These are phyloP conservation scores for Podosphaera aphanis DNA, from an alignment of 2,329 filamentous ascomycete species.

Conservation along the genomic window DNA sequence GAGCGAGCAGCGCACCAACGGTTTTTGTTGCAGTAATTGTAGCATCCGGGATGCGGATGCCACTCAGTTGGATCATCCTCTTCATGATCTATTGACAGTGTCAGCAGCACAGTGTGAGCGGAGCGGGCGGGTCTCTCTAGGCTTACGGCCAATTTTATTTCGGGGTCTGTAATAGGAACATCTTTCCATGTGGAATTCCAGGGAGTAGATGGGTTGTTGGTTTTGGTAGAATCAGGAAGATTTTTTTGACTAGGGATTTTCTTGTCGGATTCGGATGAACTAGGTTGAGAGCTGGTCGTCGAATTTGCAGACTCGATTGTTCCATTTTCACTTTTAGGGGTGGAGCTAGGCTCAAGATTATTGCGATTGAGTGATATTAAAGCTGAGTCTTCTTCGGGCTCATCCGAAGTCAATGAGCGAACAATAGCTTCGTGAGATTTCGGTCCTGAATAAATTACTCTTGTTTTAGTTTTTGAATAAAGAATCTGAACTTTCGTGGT, in stretches of 20 bases:
- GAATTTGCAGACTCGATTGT: slow-evolving; percentile 7
- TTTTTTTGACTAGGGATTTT: not conserved
- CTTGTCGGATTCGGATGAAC: slow-evolving; percentile 6
- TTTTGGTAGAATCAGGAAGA: too few species aligned
- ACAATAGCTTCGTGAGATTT: slow-evolving; percentile 4
- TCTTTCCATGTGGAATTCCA: slow-evolving; percentile 35
- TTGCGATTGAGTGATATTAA: slow-evolving; percentile 5
- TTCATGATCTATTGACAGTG: slow-evolving; percentile 42
- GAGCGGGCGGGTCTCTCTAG: not conserved
- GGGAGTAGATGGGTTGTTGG: slow-evolving; percentile 15
- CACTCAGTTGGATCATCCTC: slow-evolving; percentile 60
- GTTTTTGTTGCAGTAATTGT: slow-evolving; percentile 33
- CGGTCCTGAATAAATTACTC: slow-evolving; percentile 8
- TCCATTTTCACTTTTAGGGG: slow-evolving; percentile 10
- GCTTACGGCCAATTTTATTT: slow-evolving; percentile 51
- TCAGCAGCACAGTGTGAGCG: not conserved
- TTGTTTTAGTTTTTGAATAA: slow-evolving; percentile 7
- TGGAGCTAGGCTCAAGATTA: slow-evolving; percentile 12
- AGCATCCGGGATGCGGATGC: slow-evolving; percentile 48
- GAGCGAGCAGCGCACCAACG: slow-evolving; percentile 28
- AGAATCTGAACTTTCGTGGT: slow-evolving; percentile 12
- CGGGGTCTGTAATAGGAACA: slow-evolving; percentile 29
- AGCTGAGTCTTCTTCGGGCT: not conserved
- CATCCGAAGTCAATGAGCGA: slow-evolving; percentile 1
- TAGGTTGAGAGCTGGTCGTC: slow-evolving; percentile 10